Base-by-base conservation (phyloP, 768 basidiomycete species). In the Jaapia argillacea region DNA sequence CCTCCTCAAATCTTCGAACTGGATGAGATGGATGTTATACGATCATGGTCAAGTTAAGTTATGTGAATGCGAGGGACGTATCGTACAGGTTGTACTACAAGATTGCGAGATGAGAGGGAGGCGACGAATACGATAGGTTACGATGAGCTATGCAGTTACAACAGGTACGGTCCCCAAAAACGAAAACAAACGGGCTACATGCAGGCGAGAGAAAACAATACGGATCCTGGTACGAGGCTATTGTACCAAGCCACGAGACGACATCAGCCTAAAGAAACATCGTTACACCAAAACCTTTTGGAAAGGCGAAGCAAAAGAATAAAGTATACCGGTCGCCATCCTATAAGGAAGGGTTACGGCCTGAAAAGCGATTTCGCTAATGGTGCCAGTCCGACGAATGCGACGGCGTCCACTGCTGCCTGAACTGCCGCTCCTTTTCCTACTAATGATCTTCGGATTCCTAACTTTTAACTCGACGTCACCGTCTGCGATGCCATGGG, bases 271-370 rank as follows among this genome's bases (percentile, higher is more conserved):
- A 33, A 10, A 33, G 16, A 10, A 10, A 33, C 28, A 33, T 16
- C 28, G 28, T 33, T 16, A 33, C 28, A 33, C 16, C 10, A 33
- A 16, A 33, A 10, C 10, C 28, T 33, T 33, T 10, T 33, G 28
- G 16, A 53, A 36, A 18, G 51, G 51, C 13, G 51, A 49, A n/a
- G 50, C 46, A 13, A 51, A 36, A 14, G 50, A 43, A 20, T 46
- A 13, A 18, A 53, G 45, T 12, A 51, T 46, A 16, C 28, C 31
- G 14, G 48, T 40, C 14, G 52, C 47, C 35, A 49, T 33, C 20
- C 45, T 44, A 40, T 53, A 53, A 3, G 52, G 52, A 24, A 53
- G 24, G 26, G 47, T 46, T 12, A 53, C 47, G 21, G 51, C 5
- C 23, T 51, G 25, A 3, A 45, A 36, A 3, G 44, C 42, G 4